Evolutionary conservation across 345 rosid species (phyloP).

Genomic region (Salix purpurea): DNA sequence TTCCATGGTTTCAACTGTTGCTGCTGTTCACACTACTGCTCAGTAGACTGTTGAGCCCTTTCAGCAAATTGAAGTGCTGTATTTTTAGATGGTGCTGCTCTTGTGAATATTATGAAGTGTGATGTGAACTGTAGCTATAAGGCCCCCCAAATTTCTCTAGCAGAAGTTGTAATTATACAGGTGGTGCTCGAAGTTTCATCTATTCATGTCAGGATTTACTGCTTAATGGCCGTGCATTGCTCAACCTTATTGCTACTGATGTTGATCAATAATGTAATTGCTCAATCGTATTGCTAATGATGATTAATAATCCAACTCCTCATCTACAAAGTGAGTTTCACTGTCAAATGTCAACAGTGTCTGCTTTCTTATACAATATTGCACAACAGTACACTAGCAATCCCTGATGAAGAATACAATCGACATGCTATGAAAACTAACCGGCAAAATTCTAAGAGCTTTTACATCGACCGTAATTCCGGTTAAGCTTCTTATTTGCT

Average conservation of each 20-base stretch:
- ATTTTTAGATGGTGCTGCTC: not conserved
- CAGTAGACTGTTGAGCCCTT: constrained; percentile 8
- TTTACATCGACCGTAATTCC: not conserved
- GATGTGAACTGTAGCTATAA: not conserved
- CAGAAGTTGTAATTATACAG: not conserved
- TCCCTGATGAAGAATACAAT: not conserved
- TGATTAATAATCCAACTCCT: not conserved
- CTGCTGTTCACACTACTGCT: constrained; percentile 48
- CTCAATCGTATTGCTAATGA: too few relatives aligned
- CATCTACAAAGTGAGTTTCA: not conserved
- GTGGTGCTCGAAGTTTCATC: not conserved
- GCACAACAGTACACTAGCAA: not conserved
- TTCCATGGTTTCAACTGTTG: constrained; percentile 79
- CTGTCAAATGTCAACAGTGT: not conserved
- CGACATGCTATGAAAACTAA: not conserved
- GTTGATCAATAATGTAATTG: not conserved
- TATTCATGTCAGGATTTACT: not conserved
- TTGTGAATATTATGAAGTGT: not conserved
- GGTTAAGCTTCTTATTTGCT: not conserved
- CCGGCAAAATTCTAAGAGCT: not conserved
- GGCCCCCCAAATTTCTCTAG: not conserved
- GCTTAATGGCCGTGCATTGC: not conserved
- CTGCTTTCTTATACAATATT: not conserved
- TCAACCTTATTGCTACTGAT: not conserved
- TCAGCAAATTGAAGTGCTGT: not conserved